A percentile compares a stretch with the other conserved stretches of the same genome.
Conservation (phyloP, 192 early-diverging fungal species). For the Entrophospora sp. region DNA sequence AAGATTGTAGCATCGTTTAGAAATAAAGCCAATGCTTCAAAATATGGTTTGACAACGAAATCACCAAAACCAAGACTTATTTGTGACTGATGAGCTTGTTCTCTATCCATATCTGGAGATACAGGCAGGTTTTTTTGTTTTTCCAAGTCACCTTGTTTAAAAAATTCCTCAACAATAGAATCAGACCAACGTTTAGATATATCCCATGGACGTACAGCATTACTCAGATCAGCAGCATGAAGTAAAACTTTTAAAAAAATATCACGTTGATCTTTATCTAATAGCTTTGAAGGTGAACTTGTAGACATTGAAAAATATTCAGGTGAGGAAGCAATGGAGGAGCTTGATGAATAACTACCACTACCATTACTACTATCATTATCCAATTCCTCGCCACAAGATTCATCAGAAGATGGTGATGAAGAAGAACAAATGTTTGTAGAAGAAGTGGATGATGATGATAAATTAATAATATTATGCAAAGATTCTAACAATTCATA, state of each 20-base stretch:
- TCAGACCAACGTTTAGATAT: conserved; percentile 88
- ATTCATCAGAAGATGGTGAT: too few species aligned
- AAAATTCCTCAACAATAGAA: conserved; percentile 79
- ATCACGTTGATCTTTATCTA: conserved; percentile 48
- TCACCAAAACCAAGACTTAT: conserved; percentile 79
- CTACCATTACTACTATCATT: too few species aligned
- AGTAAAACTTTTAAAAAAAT: conserved; percentile 59
- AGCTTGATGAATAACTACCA: too few species aligned
- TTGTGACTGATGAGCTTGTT: conserved; percentile 56
- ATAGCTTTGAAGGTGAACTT: neutral
- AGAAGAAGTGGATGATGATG: conserved; percentile 19
- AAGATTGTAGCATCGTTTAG: conserved; percentile 58
- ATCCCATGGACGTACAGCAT: conserved; percentile 72
- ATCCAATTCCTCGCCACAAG: too few species aligned
- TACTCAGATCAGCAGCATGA: conserved; percentile 87
- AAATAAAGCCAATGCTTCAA: conserved; percentile 69
- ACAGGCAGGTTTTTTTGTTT: conserved; percentile 63
- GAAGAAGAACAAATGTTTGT: conserved; percentile 17
- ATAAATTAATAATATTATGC: conserved; percentile 32
- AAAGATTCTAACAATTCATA: conserved; percentile 58
- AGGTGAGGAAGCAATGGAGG: too few species aligned
- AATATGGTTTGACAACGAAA: conserved; percentile 81
- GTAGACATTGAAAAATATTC: conserved; percentile 14
- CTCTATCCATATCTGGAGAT: conserved; percentile 85
- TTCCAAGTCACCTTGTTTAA: conserved; percentile 82